Base-by-base conservation (phyloP, 805 yeast genomes). In the Lipomyces sp. region DNA sequence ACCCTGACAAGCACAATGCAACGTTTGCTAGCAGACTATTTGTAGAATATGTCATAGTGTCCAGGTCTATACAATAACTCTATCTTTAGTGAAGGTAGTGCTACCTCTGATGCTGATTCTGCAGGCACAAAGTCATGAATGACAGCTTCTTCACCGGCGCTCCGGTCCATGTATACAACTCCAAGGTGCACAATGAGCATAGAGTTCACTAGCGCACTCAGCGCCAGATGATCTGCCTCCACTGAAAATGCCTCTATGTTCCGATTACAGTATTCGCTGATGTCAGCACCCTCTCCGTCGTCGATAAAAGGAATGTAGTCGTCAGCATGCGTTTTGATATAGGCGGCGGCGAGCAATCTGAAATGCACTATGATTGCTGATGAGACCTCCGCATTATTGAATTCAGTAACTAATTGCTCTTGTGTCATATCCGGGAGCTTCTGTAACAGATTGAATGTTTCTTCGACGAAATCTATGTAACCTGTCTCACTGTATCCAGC, bases 191-290 rank as follows among this genome's bases (percentile, higher is more conserved):
- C 67, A 24, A n/a, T 18, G 8, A 34, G 65, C 37, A 71, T 18
- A 48, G 72, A 73, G 45, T 69, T 68, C 57, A 65, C 73, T 15
- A 70, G 59, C 50, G 73, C 73, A 32, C 61, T 70, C 63, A 71
- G 57, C 53, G 73, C 71, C 32, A 71, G 57, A 48, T 71, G 73
- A 48, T 71, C 73, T 4, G 73, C 73, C 60, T 71, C 73, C 35
- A 71, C 73, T 32, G 71, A 59, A 37, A 71, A 70, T 29, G 73
- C 71, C 53, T 71, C 73, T 18, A 71, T 68, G 57, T 71, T 50
- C 11, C 71, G 64, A 39, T 64, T 59, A 63, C 73, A 70, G 45
- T 63, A 71, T 51, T 69, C 73, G 42, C 58, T 70, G 8, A 71
- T 61, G 5, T 60, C 60, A 30, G 64, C 50, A 15, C 73, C 72